Percentiles rank a stretch among this genome's conserved stretches.
These are phyloP conservation scores for Arachis monticola DNA, from an alignment of 331 rosid species.

Conservation along the genomic window DNA sequence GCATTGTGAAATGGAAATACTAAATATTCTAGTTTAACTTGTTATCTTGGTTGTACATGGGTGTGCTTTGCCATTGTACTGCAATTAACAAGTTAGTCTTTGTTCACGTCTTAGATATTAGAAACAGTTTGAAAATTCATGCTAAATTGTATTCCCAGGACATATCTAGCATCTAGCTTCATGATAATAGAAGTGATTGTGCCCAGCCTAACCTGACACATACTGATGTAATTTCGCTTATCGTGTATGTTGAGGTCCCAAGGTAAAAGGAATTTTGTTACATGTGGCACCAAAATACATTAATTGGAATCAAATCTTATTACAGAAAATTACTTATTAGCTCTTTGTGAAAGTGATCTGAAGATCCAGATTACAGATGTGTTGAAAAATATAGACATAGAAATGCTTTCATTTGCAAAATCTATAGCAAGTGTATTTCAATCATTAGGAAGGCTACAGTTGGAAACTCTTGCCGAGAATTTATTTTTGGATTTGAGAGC, in stretches of 20 bases:
- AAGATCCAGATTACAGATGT: conserved; percentile 61
- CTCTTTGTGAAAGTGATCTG: conserved; percentile 73
- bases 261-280: conserved; percentile 14
- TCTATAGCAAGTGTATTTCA: conserved; percentile 49
- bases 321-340: conserved; percentile 79
- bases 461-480: too few species aligned
- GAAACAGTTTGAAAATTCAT: conserved; percentile 26
- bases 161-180: too few species aligned
- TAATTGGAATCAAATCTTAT: conserved; percentile 35
- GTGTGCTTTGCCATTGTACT: conserved; percentile 17
- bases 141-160: not conserved
- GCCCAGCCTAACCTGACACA: too few species aligned
- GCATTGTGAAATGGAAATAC: too few species aligned
- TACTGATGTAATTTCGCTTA: not conserved
- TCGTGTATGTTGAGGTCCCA: not conserved
- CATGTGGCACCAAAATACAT: conserved; percentile 21
- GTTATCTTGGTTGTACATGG: not conserved
- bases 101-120: conserved; percentile 22
- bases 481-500: too few species aligned
- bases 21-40: too few species aligned
- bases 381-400: conserved; percentile 61
- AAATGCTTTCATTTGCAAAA: conserved; percentile 51
- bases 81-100: conserved; percentile 18
- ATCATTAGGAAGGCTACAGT: too few species aligned
- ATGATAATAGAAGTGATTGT: too few species aligned